phyloP scores from a whole-genome alignment of 495 filamentous ascomycete species.

The Neurospora sublineolata region DNA sequence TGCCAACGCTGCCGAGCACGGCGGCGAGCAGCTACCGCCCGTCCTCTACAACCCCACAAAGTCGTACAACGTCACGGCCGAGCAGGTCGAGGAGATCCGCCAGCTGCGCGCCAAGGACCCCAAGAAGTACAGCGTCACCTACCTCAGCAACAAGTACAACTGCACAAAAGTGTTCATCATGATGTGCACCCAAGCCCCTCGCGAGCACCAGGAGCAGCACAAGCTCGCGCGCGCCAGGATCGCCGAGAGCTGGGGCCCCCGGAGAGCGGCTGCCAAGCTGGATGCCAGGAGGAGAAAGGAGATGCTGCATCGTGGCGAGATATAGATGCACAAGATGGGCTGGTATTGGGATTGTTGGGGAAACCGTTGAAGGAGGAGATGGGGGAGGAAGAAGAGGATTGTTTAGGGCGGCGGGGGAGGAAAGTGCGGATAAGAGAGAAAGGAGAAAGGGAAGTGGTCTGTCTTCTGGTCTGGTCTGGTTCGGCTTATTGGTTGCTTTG shows the following conservation, averaged over 20 bases:
- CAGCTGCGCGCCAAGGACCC: slow-evolving; percentile 56
- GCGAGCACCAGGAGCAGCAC: slow-evolving; percentile 28
- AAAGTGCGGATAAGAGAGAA: background rate
- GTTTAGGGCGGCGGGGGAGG: background rate
- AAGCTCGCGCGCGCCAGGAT: slow-evolving; percentile 39
- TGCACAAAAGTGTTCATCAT: slow-evolving; percentile 67
- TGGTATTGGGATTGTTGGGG: background rate
- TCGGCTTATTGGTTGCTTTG: background rate
- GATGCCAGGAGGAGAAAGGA: slow-evolving; percentile 59
- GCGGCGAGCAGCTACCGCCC: slow-evolving; percentile 3
- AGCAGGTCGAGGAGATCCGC: slow-evolving; percentile 72
- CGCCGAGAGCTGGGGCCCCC: slow-evolving; percentile 62
- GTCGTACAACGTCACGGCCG: slow-evolving; percentile 58
- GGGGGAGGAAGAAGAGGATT: background rate
- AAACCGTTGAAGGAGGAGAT: background rate
- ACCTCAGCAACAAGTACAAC: slow-evolving; percentile 61
- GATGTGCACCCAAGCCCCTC: slow-evolving; percentile 33
- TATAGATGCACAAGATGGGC: slow-evolving; percentile 19
- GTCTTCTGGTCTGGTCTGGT: background rate
- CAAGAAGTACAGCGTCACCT: slow-evolving; percentile 55
- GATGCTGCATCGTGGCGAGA: slow-evolving; percentile 40
- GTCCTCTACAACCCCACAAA: background rate
- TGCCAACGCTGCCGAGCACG: background rate
- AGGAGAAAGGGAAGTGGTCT: background rate
- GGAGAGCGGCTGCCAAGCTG: slow-evolving; percentile 58